phyloP scores from a whole-genome alignment of 768 basidiomycete genomes.

The Phaeolepiota aurea region DNA sequence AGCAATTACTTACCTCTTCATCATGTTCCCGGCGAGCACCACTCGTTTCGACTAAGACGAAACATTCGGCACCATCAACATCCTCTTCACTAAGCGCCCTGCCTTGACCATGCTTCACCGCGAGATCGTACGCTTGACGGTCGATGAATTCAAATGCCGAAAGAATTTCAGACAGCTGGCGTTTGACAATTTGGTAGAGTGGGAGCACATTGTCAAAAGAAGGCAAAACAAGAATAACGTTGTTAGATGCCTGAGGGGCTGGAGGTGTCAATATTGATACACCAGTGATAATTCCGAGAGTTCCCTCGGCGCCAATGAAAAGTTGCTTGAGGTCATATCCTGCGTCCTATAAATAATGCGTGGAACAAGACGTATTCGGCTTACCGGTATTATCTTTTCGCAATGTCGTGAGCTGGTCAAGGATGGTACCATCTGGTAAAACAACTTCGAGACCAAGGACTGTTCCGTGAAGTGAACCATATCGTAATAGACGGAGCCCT shows the following conservation, averaged over 20 bases:
- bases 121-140: constrained; percentile 73
- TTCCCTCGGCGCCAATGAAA: constrained; percentile 96
- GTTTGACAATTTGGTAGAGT: constrained; percentile 74
- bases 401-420: constrained; percentile 82
- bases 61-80: constrained; percentile 73
- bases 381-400: constrained; percentile 96
- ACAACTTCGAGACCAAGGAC: constrained; percentile 96
- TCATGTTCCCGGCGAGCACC: constrained; percentile 92
- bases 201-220: constrained; percentile 83
- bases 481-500: constrained; percentile 88
- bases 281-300: constrained; percentile 90
- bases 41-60: constrained; percentile 91
- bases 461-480: constrained; percentile 90
- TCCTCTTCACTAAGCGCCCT: constrained; percentile 69
- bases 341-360: constrained; percentile 16
- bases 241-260: constrained; percentile 76
- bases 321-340: constrained; percentile 98
- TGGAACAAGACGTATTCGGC: constrained; percentile 8
- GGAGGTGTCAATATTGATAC: constrained; percentile 91
- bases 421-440: constrained; percentile 85
- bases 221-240: constrained; percentile 85
- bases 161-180: constrained; percentile 85
- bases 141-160: constrained; percentile 98
- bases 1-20: constrained; percentile 70
- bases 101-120: constrained; percentile 77